Percentiles rank a stretch among this genome's conserved stretches.
Evolutionary conservation across 129 eudicot genomes (phyloP).

Genomic region (Rutidosis leptorrhynchoides): DNA sequence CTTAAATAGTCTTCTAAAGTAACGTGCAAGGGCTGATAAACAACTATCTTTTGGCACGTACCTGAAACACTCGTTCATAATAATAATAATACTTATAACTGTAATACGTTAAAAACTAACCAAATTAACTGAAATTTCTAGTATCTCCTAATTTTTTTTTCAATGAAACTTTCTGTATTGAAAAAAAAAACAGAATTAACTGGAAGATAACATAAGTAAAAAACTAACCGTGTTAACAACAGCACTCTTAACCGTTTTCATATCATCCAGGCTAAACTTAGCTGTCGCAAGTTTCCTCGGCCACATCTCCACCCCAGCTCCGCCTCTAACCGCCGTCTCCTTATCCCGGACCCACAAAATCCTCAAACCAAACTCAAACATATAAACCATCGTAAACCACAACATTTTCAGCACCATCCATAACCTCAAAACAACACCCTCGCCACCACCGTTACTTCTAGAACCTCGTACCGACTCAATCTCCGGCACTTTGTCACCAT

Average conservation of each 20-base stretch:
- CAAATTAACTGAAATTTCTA: too few relatives aligned
- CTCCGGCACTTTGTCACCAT: constrained; percentile 37
- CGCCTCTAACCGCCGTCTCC: constrained; percentile 61
- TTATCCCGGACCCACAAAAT: constrained; percentile 55
- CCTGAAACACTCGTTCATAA: too few relatives aligned
- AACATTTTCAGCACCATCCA: constrained; percentile 38
- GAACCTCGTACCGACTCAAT: constrained; percentile 8
- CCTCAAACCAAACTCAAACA: constrained; percentile 51
- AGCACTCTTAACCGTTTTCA: constrained; percentile 62
- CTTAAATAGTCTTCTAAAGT: background rate
- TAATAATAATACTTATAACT: too few relatives aligned
- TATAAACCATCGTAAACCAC: constrained; percentile 52
- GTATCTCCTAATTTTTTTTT: too few relatives aligned
- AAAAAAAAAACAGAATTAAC: background rate
- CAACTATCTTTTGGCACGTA: too few relatives aligned
- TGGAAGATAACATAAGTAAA: background rate
- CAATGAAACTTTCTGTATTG: background rate
- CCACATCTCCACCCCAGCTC: constrained; percentile 92
- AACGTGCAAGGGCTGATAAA: too few relatives aligned
- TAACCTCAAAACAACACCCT: background rate
- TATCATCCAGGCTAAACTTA: constrained; percentile 60
- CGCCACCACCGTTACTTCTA: background rate
- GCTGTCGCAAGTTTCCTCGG: constrained; percentile 75
- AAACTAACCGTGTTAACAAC: constrained; percentile 52
- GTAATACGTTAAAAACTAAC: too few relatives aligned